Percentiles rank a stretch among this genome's conserved stretches.
These are phyloP conservation scores for Plantago lanceolata DNA, from an alignment of 305 asterid species.

Conservation along the genomic window DNA sequence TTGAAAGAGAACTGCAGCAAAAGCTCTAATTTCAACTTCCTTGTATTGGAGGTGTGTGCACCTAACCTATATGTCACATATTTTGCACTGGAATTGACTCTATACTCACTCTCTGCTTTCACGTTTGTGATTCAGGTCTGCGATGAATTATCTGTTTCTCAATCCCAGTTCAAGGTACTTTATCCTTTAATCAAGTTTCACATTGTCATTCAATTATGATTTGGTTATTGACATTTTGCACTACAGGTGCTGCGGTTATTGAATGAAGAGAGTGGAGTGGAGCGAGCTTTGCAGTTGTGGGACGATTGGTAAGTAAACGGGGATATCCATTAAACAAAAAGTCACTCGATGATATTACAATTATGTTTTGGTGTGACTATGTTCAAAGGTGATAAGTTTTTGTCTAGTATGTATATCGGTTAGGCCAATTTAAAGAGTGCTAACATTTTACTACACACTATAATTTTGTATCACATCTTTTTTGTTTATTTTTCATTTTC, in stretches of 20 bases:
- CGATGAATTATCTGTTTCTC: constrained; percentile 45
- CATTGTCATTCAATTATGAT: constrained; percentile 23
- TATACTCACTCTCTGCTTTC: constrained; percentile 17
- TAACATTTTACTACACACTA: neutral
- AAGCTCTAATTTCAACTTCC: constrained; percentile 46
- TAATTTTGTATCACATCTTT: too few relatives aligned
- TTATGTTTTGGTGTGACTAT: too few relatives aligned
- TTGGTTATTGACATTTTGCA: constrained; percentile 21
- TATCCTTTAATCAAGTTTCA: constrained; percentile 26
- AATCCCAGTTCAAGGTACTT: constrained; percentile 59
- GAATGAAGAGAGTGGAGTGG: constrained; percentile 86
- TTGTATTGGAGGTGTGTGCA: constrained; percentile 78
- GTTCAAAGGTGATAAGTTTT: constrained; percentile 11
- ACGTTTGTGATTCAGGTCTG: constrained; percentile 53
- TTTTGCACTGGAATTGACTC: constrained; percentile 21
- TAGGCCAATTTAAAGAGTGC: constrained; percentile 1
- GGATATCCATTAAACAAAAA: constrained; percentile 15
- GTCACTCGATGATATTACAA: neutral
- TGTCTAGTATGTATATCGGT: constrained; percentile 6
- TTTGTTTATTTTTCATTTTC: too few relatives aligned
- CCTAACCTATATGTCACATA: constrained; percentile 16
- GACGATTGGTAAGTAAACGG: constrained; percentile 73
- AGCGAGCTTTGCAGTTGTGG: constrained; percentile 66
- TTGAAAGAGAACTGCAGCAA: constrained; percentile 33
- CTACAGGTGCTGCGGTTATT: constrained; percentile 70